Evolutionary conservation across 805 yeast genomes (phyloP).

Genomic region (Candida michaelii): DNA sequence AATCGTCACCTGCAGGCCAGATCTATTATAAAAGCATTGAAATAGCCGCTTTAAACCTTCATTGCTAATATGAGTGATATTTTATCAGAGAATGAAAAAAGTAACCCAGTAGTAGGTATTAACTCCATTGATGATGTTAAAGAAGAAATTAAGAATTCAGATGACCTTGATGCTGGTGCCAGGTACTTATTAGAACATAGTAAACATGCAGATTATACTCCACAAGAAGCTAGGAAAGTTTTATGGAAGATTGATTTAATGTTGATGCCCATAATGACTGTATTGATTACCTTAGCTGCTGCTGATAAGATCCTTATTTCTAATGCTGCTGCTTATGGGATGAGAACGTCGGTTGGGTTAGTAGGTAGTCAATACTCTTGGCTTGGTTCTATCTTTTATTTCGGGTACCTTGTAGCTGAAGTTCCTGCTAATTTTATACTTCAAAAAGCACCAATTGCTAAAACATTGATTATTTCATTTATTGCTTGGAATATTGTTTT

Average conservation of each 20-base stretch:
- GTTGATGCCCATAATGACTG: constrained; percentile 26
- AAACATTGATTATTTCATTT: constrained; percentile 29
- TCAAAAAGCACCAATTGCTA: constrained; percentile 37
- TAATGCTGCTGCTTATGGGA: constrained; percentile 35
- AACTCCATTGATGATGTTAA: constrained; percentile 5
- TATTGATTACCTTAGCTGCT: constrained; percentile 27
- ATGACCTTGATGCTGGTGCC: constrained; percentile 22
- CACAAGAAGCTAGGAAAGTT: constrained; percentile 17
- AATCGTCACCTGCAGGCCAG: too few species aligned
- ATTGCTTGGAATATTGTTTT: constrained; percentile 37
- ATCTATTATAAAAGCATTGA: too few species aligned
- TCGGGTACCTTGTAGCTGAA: constrained; percentile 32
- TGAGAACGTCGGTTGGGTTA: constrained; percentile 28
- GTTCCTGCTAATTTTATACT: constrained; percentile 39
- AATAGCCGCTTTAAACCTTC: too few species aligned
- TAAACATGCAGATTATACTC: constrained; percentile 20
- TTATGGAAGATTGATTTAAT: constrained; percentile 22
- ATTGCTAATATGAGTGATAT: constrained; percentile 1
- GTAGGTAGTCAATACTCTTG: constrained; percentile 27
- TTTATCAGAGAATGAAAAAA: constrained; percentile 7
- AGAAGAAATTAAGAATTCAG: neutral
- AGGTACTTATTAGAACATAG: constrained; percentile 20
- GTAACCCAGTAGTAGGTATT: neutral
- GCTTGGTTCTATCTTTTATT: constrained; percentile 55
- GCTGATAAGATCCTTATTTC: constrained; percentile 26